phyloP scores from a whole-genome alignment of 2,329 filamentous ascomycete genomes.

The Dactylella cylindrospora region DNA sequence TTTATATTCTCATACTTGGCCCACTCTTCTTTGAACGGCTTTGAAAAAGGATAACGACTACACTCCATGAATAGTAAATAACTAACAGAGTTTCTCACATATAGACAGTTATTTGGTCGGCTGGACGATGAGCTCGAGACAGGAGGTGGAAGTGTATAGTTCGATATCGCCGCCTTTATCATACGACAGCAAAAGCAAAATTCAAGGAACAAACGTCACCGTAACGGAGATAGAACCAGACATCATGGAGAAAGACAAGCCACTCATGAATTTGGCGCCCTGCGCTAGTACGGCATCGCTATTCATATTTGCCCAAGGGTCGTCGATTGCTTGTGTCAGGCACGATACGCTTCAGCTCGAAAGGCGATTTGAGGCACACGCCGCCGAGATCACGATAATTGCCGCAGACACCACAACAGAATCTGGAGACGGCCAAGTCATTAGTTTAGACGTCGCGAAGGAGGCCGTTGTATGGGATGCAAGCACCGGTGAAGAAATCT shows the following conservation, averaged over 20 bases:
- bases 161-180: slow-evolving; percentile 21
- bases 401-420: slow-evolving; percentile 91
- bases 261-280: slow-evolving; percentile 54
- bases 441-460: slow-evolving; percentile 88
- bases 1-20: too few relatives aligned
- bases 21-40: too few relatives aligned
- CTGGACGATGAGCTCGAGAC: too few relatives aligned
- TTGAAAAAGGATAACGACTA: too few relatives aligned
- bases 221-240: slow-evolving; percentile 19
- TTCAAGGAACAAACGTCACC: slow-evolving; percentile 18
- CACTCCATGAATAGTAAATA: too few relatives aligned
- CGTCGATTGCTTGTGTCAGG: slow-evolving; percentile 79
- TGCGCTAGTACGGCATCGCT: slow-evolving; percentile 88
- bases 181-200: slow-evolving; percentile 29
- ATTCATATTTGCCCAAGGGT: slow-evolving; percentile 83
- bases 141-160: slow-evolving; percentile 27
- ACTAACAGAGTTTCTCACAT: too few relatives aligned
- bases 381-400: slow-evolving; percentile 78
- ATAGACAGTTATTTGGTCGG: too few relatives aligned
- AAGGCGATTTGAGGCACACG: slow-evolving; percentile 78
- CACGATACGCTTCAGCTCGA: slow-evolving; percentile 92
- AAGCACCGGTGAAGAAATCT: slow-evolving; percentile 83
- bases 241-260: slow-evolving; percentile 37
- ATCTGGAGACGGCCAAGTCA: slow-evolving; percentile 77
- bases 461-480: slow-evolving; percentile 97